Base-by-base conservation (phyloP, 768 basidiomycete species). In the Lactarius hengduanensis region DNA sequence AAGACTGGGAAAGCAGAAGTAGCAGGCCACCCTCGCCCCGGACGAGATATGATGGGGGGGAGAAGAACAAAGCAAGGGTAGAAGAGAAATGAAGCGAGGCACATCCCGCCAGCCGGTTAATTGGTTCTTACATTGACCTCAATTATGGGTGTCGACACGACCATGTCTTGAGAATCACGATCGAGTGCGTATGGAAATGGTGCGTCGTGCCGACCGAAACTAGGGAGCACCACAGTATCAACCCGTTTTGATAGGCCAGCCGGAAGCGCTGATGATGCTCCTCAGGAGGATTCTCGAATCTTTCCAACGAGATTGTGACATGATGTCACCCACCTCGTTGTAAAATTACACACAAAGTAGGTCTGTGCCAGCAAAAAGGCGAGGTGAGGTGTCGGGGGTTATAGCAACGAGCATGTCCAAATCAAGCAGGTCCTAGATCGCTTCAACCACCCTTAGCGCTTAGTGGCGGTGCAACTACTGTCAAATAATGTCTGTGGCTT, bases 381-480 rank as follows among this genome's bases (percentile, higher is more conserved):
- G 56, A 40, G 38, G 40, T 61, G 59, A 65, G 59, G 34, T 57
- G 55, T 65, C 13, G 62, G 58, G 57, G 43, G 50, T 63, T 67
- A 67, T 67, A 67, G 66, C 66, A 67, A 67, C 66, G 50, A 62
- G 18, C 65, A 58, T 34, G 61, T 32, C 65, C 40, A 30, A 56
- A 61, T 65, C 34, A 65, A 61, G 41, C n/a, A 63, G 30, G 30
- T 40, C 47, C 32, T 30, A 47, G 53, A 40, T 65, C 64, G 59
- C 57, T 60, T 53, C 55, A 11, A 15, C 53, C 20, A 54, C 30
- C 16, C 18, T 62, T 53, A 66, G 61, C 65, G 65, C 62, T 9
- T 45, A 4, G 66, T 67, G 66, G 66, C 66, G 2, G 66, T 67
- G 66, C 66, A 59, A 18, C 16, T 18, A 16, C 45, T 63, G 56